Percentiles rank a stretch among this genome's conserved stretches.
phyloP scores from a whole-genome alignment of 371 early-diverging fungal species.

The Mortierella sp. region DNA sequence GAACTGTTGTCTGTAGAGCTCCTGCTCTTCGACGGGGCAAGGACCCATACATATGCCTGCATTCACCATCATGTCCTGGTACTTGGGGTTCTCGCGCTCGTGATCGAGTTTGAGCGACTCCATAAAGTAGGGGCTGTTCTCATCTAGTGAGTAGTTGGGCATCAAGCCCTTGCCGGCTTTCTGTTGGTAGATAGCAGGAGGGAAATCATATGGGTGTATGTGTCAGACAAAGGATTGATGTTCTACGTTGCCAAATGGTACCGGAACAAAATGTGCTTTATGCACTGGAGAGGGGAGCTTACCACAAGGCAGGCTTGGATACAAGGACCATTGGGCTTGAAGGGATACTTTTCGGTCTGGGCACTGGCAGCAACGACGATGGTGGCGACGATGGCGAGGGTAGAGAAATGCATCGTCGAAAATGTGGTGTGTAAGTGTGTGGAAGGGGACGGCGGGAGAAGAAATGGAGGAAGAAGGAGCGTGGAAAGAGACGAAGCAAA shows the following conservation, averaged over 20 bases:
- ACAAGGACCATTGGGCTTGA: constrained; percentile 16
- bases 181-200: constrained; percentile 14
- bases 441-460: background rate
- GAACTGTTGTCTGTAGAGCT: constrained; percentile 23
- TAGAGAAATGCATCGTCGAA: constrained; percentile 1
- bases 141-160: constrained; percentile 15
- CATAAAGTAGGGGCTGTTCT: constrained; percentile 12
- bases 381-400: constrained; percentile 15
- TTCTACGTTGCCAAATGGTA: background rate
- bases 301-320: constrained; percentile 13
- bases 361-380: constrained; percentile 16
- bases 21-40: constrained; percentile 15
- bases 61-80: constrained; percentile 6
- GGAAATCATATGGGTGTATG: background rate
- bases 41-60: constrained; percentile 9
- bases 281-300: background rate
- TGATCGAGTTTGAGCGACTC: constrained; percentile 11
- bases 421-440: background rate
- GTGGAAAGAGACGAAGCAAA: background rate
- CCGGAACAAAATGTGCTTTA: background rate
- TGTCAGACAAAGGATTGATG: background rate
- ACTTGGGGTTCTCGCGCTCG: constrained; percentile 15
- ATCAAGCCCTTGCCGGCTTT: constrained; percentile 9
- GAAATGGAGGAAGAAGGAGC: background rate
- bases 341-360: constrained; percentile 5